Evolutionary conservation across 306 rosid species (phyloP).

Genomic region (Quercus berberidifolia): DNA sequence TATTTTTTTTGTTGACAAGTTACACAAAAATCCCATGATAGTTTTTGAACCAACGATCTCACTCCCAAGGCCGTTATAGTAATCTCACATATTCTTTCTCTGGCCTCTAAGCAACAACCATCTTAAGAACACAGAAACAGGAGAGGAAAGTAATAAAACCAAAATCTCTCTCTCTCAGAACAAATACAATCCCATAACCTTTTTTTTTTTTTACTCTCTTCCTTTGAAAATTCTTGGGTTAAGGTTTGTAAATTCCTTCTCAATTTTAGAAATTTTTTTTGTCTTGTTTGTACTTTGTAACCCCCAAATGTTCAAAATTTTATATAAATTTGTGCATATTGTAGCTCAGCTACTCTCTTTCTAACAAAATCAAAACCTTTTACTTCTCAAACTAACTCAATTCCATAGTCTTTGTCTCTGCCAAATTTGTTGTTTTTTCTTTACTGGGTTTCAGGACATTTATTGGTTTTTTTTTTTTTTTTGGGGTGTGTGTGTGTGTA

Average conservation of each 20-base stretch:
- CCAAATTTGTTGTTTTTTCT: no score
- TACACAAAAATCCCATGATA: no score
- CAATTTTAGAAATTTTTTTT: neutral
- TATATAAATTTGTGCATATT: constrained; percentile 24
- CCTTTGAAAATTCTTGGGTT: constrained; percentile 17
- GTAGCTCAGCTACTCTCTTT: neutral
- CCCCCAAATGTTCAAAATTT: neutral
- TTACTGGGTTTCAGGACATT: neutral
- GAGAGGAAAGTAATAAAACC: neutral
- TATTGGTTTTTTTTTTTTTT: neutral
- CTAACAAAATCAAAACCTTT: neutral
- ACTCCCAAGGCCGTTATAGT: constrained; percentile 14
- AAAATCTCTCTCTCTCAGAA: neutral
- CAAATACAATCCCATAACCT: constrained; percentile 16
- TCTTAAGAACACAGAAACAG: neutral
- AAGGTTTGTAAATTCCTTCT: constrained; percentile 28
- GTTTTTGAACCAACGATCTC: no score
- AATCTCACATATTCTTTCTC: neutral
- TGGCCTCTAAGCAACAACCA: constrained; percentile 11
- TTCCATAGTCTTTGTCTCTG: neutral
- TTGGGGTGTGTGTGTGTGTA: no score
- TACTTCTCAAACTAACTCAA: neutral
- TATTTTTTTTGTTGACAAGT: no score
- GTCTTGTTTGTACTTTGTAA: neutral
- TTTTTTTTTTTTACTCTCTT: constrained; percentile 36